Base-by-base conservation (phyloP, 2,329 filamentous ascomycete genomes). In the Macrophomina phaseolina region DNA sequence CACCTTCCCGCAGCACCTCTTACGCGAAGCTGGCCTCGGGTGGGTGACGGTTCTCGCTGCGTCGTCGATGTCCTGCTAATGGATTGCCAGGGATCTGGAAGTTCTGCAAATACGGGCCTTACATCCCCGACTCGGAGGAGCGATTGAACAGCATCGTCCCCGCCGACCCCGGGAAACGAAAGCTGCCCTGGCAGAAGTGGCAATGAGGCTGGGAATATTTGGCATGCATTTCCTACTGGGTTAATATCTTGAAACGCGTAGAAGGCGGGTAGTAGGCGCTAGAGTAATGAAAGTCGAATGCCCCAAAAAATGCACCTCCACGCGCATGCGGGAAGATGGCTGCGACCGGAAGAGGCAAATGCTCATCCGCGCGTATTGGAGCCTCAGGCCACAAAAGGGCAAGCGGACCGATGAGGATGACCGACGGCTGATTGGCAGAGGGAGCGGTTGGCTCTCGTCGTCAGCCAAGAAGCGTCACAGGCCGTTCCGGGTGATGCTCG, bases 21-120 rank as follows among this genome's bases (percentile, higher is more conserved):
- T 40, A 40, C 16, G 11, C n/a, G 36, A 45, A 58, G 5, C 36
- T 62, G 32, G 45, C 45, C 32, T 62, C 58, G 38, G 45, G 58
- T 62, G 3, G n/a, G 45, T 12, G 3, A 3, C 23, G 3, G 8
- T 6, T 8, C n/a, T 62, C 45, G 2, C 16, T 18, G n/a, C 11
- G 3, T 34, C 16, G 23, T 23, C 18, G 6, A 9, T 16, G 16
- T 2, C 8, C 11, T 12, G 2, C 30, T 46, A 3, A 48, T n/a
- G 16, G n/a, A n/a, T 12, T 14, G 6, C n/a, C 45, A 62, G 58
- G 45, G n/a, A 6, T 62, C 32, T 62, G 58, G 58, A 23, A 28
- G 14, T 62, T 62, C 45, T 49, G 42, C 45, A 62, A 62, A 38
- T 62, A 62, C 58, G 58, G 58, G 5, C 58, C 58, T 5, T 42